Evolutionary conservation across 257 asterid genomes (phyloP).

Genomic region (Solanum tacnaense): DNA sequence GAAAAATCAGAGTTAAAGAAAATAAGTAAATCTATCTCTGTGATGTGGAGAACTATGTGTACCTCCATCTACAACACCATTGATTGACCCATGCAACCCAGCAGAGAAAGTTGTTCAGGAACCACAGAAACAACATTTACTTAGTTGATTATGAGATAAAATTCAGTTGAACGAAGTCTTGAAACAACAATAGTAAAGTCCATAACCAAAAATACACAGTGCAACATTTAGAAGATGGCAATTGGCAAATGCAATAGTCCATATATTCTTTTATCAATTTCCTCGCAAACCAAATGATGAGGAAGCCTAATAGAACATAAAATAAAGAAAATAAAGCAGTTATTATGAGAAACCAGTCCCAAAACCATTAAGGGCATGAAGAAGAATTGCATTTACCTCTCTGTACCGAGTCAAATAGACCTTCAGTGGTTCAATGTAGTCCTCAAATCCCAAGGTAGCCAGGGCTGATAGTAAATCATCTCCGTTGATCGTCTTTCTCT

Average conservation of each 20-base stretch:
- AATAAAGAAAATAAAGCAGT: background rate
- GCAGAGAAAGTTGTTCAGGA: conserved; percentile 1
- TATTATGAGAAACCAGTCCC: background rate
- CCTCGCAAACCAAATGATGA: background rate
- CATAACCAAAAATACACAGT: background rate
- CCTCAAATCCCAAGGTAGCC: conserved; percentile 58
- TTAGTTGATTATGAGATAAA: background rate
- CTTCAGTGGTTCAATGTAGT: conserved; percentile 44
- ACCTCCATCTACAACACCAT: conserved; percentile 49
- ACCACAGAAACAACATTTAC: conserved; percentile 1
- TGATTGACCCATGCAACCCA: conserved; percentile 8
- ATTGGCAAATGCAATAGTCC: background rate
- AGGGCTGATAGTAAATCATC: conserved; percentile 58
- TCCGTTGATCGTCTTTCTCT: conserved; percentile 60
- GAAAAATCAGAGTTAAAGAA: background rate
- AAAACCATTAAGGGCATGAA: background rate
- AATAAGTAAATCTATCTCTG: background rate
- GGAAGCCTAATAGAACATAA: background rate
- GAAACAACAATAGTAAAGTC: background rate
- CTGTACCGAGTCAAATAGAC: conserved; percentile 47
- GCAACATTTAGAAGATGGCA: background rate
- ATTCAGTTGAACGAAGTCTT: background rate
- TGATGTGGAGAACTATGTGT: conserved; percentile 1
- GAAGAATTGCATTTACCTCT: conserved; percentile 27
- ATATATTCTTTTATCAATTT: background rate